Conservation (phyloP, 2,329 filamentous ascomycete species). For the Arthrinium phaeospermum region DNA sequence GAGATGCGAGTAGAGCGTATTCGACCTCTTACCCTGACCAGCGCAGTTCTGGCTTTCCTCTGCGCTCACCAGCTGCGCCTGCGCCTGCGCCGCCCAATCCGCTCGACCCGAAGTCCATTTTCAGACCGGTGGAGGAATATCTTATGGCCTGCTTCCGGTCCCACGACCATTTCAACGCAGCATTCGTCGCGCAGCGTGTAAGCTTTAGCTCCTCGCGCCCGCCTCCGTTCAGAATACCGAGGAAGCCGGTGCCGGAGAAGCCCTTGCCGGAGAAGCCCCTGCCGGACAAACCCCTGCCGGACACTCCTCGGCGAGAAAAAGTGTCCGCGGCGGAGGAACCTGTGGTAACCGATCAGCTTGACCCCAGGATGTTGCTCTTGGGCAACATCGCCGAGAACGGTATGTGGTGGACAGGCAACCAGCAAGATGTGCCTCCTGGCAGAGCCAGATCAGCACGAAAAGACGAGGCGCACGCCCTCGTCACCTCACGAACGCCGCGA, state of each 20-base stretch:
- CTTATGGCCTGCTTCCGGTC: constrained; percentile 72
- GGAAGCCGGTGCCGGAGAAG: constrained; percentile 35
- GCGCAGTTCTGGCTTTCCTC: constrained; percentile 30
- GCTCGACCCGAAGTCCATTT: constrained; percentile 63
- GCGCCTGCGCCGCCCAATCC: constrained; percentile 21
- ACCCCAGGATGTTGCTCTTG: constrained; percentile 75
- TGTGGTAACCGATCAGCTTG: constrained; percentile 66
- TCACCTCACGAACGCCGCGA: constrained; percentile 66
- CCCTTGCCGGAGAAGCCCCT: constrained; percentile 36
- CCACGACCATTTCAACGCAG: constrained; percentile 75
- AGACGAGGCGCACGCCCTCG: constrained; percentile 45
- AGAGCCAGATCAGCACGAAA: constrained; percentile 42
- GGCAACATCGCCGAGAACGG: constrained; percentile 83
- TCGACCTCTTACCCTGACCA: constrained; percentile 53
- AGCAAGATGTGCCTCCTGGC: constrained; percentile 44
- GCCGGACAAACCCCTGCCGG: constrained; percentile 32
- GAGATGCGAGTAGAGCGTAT: constrained; percentile 44
- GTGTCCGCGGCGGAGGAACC: constrained; percentile 41
- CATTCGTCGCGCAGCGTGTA: constrained; percentile 66
- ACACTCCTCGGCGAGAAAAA: constrained; percentile 40
- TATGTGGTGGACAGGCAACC: constrained; percentile 77
- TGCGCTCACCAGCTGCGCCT: constrained; percentile 14
- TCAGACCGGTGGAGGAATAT: constrained; percentile 80
- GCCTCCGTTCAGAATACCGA: constrained; percentile 34
- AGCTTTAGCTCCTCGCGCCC: constrained; percentile 32